Conservation (phyloP, 257 asterid genomes). For the Solanum sparsipilum region DNA sequence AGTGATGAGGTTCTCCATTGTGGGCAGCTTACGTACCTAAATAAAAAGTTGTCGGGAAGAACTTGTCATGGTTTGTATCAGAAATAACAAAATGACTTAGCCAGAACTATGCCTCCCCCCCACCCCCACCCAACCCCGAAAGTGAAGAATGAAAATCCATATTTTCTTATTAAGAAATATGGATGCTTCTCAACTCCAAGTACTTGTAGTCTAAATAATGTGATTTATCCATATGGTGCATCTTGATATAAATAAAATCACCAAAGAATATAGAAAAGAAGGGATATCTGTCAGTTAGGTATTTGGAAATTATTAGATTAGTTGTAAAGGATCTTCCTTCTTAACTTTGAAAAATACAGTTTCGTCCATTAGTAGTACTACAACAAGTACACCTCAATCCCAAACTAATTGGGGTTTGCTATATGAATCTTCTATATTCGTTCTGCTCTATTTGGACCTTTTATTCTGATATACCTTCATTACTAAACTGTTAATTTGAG, state of each 20-base stretch:
- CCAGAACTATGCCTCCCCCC: background rate
- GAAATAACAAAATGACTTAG: background rate
- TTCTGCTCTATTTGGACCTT: background rate
- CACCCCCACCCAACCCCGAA: background rate
- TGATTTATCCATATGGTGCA: background rate
- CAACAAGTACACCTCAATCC: background rate
- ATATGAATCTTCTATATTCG: background rate
- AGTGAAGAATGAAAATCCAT: background rate
- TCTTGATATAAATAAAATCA: background rate
- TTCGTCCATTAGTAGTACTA: background rate
- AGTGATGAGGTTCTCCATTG: background rate
- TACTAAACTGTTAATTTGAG: background rate
- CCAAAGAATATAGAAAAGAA: background rate
- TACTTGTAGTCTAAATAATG: background rate
- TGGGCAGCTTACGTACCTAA: background rate
- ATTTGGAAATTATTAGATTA: background rate
- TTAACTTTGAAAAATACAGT: background rate
- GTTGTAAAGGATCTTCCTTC: background rate
- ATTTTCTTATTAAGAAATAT: background rate
- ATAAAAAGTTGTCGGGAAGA: background rate
- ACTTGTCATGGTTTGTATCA: background rate
- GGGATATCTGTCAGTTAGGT: background rate
- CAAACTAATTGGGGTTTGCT: background rate
- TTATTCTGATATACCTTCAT: background rate
- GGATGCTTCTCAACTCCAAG: background rate